These are phyloP conservation scores for Epichloe glyceriae DNA, from an alignment of 2,329 filamentous ascomycete genomes.

Conservation along the genomic window DNA sequence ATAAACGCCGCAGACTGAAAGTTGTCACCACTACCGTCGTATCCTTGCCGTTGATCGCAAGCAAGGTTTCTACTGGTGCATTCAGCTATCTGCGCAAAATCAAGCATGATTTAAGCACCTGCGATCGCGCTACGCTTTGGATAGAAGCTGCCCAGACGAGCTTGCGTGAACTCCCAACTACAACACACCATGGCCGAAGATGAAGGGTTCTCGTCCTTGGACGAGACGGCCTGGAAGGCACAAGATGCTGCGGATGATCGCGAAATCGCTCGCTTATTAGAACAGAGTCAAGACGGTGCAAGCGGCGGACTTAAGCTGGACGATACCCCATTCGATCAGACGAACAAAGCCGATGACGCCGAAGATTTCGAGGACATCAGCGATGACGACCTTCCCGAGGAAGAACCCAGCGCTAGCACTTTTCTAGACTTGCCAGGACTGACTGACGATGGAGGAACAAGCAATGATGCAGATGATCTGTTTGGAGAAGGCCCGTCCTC, in stretches of 20 bases:
- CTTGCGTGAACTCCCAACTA: conserved; percentile 7
- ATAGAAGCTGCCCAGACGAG: conserved; percentile 12
- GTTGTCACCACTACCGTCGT: not conserved
- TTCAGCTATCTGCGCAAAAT: not conserved
- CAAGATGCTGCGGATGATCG: conserved; percentile 37
- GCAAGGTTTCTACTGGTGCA: not conserved
- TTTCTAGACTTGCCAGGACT: conserved; percentile 38
- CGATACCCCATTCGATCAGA: conserved; percentile 40
- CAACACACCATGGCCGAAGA: conserved; percentile 19
- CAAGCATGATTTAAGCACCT: conserved; percentile 16
- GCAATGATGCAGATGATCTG: conserved; percentile 51
- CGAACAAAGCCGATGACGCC: conserved; percentile 83
- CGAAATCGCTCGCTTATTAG: conserved; percentile 32
- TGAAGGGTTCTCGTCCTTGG: conserved; percentile 21
- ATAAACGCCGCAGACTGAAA: not conserved
- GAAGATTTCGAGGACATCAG: conserved; percentile 84
- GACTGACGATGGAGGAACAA: conserved; percentile 47
- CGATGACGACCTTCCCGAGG: conserved; percentile 81
- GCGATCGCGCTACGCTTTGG: conserved; percentile 10
- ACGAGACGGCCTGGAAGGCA: conserved; percentile 24
- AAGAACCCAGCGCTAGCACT: conserved; percentile 37
- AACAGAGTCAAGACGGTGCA: conserved; percentile 26
- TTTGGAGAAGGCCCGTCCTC: conserved; percentile 52
- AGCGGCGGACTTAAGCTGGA: conserved; percentile 30
- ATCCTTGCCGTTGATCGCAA: not conserved